Evolutionary conservation across 1,284 basidiomycete genomes (phyloP), one percentile per base, ranked within the genome.

Genomic region (Tylopilus sp.): DNA sequence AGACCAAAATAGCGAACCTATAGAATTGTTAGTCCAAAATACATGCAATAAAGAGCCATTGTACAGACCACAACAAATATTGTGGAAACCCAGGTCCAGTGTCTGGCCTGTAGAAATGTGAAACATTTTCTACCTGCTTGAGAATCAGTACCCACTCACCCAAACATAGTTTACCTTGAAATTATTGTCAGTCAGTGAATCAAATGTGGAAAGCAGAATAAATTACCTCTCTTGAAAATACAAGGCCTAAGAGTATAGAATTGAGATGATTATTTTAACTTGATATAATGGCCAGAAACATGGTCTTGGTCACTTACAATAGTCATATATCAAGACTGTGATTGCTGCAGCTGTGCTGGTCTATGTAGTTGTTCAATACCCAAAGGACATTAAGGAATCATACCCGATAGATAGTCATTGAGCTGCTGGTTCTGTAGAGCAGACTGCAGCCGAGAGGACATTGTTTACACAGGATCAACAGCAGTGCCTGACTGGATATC

Each of bases 201-300:
- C 2, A 6, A 34, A 13, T 6, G 4, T 8, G 18, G 12, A 16
- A 5, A 16, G 2, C 2, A 7, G 2, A n/a, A n/a, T 11, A 31
- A 26, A n/a, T 11, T 43, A 48, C 46, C 54, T 57, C 55, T 28
- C 35, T 33, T 8, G 57, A 35, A 25, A 57, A 35, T 0, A 30
- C 44, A 16, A 56, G 56, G 35, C 57, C 55, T 56, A 5, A 1
- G 8, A 6, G n/a, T 23, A 15, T 0, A 39, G n/a, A 3, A 16
- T n/a, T n/a, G n/a, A n/a, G n/a, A n/a, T n/a, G n/a, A n/a, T n/a
- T 11, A 21, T 2, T 16, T 31, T 4, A 34, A 26, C 10, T 15
- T 7, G 3, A 25, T 2, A 25, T 9, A 6, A 13, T 19, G 0
- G 8, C 10, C 12, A 15, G 11, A 28, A 11, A 34, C 2, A 12